phyloP scores from a whole-genome alignment of 768 basidiomycete species.

The Heimioporus sp. region DNA sequence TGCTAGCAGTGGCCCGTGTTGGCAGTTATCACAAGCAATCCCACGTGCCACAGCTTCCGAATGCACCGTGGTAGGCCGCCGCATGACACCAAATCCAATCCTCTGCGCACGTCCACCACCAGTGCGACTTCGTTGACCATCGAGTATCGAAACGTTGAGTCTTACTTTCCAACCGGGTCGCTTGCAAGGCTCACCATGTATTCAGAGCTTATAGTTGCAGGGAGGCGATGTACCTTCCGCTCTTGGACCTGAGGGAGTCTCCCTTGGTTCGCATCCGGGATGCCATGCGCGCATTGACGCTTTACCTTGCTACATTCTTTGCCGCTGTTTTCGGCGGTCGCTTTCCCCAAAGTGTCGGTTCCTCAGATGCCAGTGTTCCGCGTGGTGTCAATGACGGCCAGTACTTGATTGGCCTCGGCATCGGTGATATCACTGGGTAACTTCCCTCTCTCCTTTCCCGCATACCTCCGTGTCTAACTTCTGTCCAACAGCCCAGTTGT shows the following conservation, averaged over 20 bases:
- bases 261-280: slow-evolving; percentile 30
- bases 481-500: slow-evolving; percentile 56
- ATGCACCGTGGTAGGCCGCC: too few relatives aligned
- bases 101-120: too few relatives aligned
- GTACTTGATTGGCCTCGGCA: slow-evolving; percentile 32
- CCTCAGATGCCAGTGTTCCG: background rate
- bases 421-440: slow-evolving; percentile 75
- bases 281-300: slow-evolving; percentile 37
- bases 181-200: too few relatives aligned
- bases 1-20: too few relatives aligned
- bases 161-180: too few relatives aligned
- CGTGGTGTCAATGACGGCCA: slow-evolving; percentile 9
- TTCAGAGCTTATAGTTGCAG: too few relatives aligned
- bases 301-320: slow-evolving; percentile 46
- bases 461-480: background rate
- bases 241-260: slow-evolving; percentile 12
- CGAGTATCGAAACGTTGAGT: too few relatives aligned
- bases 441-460: slow-evolving; percentile 3
- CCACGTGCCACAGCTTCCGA: too few relatives aligned
- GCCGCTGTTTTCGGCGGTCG: slow-evolving; percentile 31
- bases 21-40: too few relatives aligned
- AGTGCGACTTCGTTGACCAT: too few relatives aligned
- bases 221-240: slow-evolving; percentile 20
- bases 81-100: too few relatives aligned
- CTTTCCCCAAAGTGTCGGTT: slow-evolving; percentile 7